phyloP scores from a whole-genome alignment of 2,329 filamentous ascomycete species.

The Corinectria fuckeliana region DNA sequence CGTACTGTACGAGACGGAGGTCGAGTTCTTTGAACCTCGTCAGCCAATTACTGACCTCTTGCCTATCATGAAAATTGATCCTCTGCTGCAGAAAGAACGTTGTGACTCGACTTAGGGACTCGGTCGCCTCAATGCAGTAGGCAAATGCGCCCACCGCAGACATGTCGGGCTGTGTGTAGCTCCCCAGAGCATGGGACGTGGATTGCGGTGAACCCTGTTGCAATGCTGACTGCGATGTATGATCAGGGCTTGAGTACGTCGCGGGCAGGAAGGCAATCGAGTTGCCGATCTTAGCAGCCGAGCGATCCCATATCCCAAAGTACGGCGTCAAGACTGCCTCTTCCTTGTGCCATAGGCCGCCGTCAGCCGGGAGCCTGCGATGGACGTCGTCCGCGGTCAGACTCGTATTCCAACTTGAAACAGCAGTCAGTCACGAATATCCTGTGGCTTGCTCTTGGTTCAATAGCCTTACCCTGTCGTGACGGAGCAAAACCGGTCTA shows the following conservation, averaged over 20 bases:
- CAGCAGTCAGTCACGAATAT: neutral
- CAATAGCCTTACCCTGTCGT: constrained; percentile 2
- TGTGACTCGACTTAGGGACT: constrained; percentile 49
- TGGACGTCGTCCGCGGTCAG: constrained; percentile 7
- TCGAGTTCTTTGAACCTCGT: constrained; percentile 43
- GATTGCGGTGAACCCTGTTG: constrained; percentile 4
- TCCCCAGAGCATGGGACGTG: neutral
- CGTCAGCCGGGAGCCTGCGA: constrained; percentile 8
- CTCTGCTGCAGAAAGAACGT: constrained; percentile 51
- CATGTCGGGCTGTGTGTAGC: constrained; percentile 2
- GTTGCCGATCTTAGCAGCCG: constrained; percentile 12
- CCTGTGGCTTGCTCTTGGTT: neutral
- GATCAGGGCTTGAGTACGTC: neutral
- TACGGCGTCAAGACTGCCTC: constrained; percentile 4
- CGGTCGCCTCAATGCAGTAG: constrained; percentile 52
- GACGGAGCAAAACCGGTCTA: constrained; percentile 16
- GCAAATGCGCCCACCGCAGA: constrained; percentile 41
- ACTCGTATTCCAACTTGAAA: constrained; percentile 14
- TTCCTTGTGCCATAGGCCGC: constrained; percentile 8
- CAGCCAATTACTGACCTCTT: constrained; percentile 48
- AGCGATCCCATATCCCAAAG: constrained; percentile 16
- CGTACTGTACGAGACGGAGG: constrained; percentile 10
- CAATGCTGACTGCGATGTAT: neutral
- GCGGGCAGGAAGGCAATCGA: constrained; percentile 10
- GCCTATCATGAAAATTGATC: constrained; percentile 44